Base-by-base conservation (phyloP, 306 rosid genomes). In the Clitoria ternatea region DNA sequence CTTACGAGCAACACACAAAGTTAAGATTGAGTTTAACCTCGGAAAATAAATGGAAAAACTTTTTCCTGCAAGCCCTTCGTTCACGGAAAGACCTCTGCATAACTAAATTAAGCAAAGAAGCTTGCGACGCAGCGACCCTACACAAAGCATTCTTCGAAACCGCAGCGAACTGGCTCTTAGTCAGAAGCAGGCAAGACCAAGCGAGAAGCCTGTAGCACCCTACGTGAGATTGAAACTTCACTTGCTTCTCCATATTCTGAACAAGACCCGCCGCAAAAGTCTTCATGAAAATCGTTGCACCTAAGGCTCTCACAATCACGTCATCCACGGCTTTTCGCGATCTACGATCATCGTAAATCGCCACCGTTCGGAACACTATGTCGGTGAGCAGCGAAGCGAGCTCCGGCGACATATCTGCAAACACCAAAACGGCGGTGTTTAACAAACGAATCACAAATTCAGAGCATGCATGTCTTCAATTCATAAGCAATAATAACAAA, bases 251-350 rank as follows among this genome's bases (percentile, higher is more conserved):
- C 97, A 91, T 89, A 61, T 50, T 78, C 92, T 84, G 96, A 81
- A 94, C 95, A 71, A 94, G 86, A 22, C 83, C 86, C 39, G 89
- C 95, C 4, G 99, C 99, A 57, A 94, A 94, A 70, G 81, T 85
- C 79, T 91, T 94, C 99, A 94, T 87, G 85, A 94, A 91, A 60
- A 84, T 63, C 4, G 79, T 56, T 63, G 72, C 95, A 35, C 87
- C 69, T 22, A 94, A 59, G 57, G 89, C 85, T 66, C 70, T 89
- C 2, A 77, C 73, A 75, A 94, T 89, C 65, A 89, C 83, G 62
- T 75, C 89, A 76, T 91, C 97, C 15, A 94, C 99, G 22, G 95
- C 90, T 44, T 83, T 87, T 82, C 90, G 87, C 47, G 99, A 94
- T 73, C 86, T 83, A 20, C 81, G 87, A 56, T 93, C 98, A 70